Percentiles rank a stretch among this genome's conserved stretches.
Conservation (phyloP, 2,329 filamentous ascomycete species). For the Parastagonospora avenae region DNA sequence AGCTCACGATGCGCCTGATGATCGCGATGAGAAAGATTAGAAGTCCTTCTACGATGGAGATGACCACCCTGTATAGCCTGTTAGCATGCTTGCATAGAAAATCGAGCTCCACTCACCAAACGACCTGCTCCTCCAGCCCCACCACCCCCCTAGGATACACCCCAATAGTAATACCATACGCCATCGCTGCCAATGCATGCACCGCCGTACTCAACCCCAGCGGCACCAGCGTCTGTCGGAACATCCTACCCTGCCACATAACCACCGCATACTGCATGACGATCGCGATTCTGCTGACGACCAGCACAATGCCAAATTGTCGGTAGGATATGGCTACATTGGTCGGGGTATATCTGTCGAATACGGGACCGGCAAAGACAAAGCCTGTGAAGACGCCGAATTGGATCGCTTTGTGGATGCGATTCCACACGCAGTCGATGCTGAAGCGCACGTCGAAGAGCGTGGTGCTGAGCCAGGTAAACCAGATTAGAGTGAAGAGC, state of each 20-base stretch:
- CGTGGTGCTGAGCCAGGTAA: conserved; percentile 67
- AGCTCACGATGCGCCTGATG: conserved; percentile 58
- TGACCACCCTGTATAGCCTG: conserved; percentile 14
- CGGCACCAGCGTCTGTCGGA: conserved; percentile 24
- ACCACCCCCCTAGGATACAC: conserved; percentile 16
- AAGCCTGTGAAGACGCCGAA: conserved; percentile 69
- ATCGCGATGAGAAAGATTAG: conserved; percentile 28
- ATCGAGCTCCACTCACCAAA: conserved; percentile 12
- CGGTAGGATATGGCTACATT: conserved; percentile 19
- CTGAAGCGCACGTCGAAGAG: conserved; percentile 70
- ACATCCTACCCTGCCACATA: conserved; percentile 27
- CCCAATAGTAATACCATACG: conserved; percentile 18
- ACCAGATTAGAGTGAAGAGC: conserved; percentile 66
- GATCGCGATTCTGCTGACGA: conserved; percentile 22
- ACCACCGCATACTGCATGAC: conserved; percentile 27
- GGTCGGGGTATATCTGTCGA: conserved; percentile 29
- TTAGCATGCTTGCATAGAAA: conserved; percentile 1
- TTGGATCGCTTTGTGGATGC: conserved; percentile 63
- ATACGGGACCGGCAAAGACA: conserved; percentile 60
- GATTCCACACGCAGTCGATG: conserved; percentile 67
- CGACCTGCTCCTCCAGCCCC: conserved; percentile 19
- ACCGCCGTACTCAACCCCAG: conserved; percentile 22
- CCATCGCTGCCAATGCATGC: conserved; percentile 15
- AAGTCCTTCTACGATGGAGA: conserved; percentile 27
- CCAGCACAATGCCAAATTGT: conserved; percentile 22